Conservation (phyloP, 768 basidiomycete species). For the Grammothele lineata region DNA sequence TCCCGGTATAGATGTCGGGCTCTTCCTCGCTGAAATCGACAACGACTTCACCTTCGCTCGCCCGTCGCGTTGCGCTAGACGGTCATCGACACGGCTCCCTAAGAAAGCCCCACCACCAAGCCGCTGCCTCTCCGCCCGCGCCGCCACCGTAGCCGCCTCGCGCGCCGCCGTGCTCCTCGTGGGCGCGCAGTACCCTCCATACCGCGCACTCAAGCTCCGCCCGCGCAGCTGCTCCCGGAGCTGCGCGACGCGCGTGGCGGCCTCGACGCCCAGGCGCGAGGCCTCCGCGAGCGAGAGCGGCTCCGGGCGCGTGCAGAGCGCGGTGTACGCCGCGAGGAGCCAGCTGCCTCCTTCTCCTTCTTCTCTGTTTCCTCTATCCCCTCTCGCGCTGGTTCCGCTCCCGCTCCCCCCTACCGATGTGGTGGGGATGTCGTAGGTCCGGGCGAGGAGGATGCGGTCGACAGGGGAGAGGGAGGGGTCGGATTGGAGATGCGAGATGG, state of each 20-base stretch:
- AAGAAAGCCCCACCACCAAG: background rate
- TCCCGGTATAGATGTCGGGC: conserved; percentile 7
- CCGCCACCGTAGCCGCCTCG: too few species aligned
- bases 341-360: conserved; percentile 30
- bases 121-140: conserved; percentile 2
- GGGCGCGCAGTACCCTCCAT: conserved; percentile 11
- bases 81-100: too few species aligned
- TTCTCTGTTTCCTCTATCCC: too few species aligned
- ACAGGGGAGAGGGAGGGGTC: conserved; percentile 26
- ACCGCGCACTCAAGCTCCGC: conserved; percentile 1
- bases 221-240: conserved; percentile 31
- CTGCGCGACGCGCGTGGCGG: conserved; percentile 32
- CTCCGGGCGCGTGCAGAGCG: conserved; percentile 33
- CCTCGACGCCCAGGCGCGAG: conserved; percentile 37
- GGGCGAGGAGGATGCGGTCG: conserved; percentile 37
- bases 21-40: background rate
- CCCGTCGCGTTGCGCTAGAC: too few species aligned
- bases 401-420: too few species aligned
- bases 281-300: conserved; percentile 37
- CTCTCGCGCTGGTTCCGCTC: too few species aligned
- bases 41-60: too few species aligned
- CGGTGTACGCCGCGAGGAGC: conserved; percentile 33
- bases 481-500: conserved; percentile 34
- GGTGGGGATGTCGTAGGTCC: conserved; percentile 28
- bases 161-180: conserved; percentile 5